These are phyloP conservation scores for Sisymbrium altissimum DNA, from an alignment of 345 rosid genomes.

Conservation along the genomic window DNA sequence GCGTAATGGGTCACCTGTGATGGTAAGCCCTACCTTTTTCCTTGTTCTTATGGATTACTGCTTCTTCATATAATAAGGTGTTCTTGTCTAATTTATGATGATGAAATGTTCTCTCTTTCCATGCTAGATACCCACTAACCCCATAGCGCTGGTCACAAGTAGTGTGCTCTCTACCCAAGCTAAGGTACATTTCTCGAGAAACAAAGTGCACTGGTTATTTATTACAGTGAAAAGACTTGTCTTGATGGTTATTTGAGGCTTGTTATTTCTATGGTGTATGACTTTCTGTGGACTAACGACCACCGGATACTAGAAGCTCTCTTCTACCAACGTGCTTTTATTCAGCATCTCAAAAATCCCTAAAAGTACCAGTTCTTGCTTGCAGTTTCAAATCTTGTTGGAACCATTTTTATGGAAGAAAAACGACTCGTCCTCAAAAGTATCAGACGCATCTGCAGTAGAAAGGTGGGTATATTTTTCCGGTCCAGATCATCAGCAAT, in stretches of 20 bases:
- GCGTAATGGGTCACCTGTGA: constrained; percentile 67
- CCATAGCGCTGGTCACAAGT: constrained; percentile 58
- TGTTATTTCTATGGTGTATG: not conserved
- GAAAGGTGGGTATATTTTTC: constrained; percentile 49
- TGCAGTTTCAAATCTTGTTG: constrained; percentile 63
- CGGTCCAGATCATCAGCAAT: not conserved
- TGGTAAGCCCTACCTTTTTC: constrained; percentile 48
- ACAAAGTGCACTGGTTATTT: not conserved
- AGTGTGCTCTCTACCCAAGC: constrained; percentile 70
- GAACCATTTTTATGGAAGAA: constrained; percentile 83
- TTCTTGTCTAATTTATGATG: constrained; percentile 6
- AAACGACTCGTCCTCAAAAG: constrained; percentile 39
- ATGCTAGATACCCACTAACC: constrained; percentile 77
- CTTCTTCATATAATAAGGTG: constrained; percentile 4
- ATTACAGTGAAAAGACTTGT: not conserved
- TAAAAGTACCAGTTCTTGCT: constrained; percentile 4
- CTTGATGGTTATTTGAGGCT: not conserved
- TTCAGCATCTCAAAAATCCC: not conserved
- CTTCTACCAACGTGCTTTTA: not conserved
- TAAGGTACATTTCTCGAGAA: constrained; percentile 55
- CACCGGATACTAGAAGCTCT: constrained; percentile 1
- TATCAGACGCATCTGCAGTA: constrained; percentile 31
- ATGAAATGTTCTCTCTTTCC: constrained; percentile 1
- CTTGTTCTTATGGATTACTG: constrained; percentile 8
- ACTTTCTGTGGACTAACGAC: not conserved